Conservation (phyloP, 495 filamentous ascomycete genomes). For the Recurvomyces mirabilis region DNA sequence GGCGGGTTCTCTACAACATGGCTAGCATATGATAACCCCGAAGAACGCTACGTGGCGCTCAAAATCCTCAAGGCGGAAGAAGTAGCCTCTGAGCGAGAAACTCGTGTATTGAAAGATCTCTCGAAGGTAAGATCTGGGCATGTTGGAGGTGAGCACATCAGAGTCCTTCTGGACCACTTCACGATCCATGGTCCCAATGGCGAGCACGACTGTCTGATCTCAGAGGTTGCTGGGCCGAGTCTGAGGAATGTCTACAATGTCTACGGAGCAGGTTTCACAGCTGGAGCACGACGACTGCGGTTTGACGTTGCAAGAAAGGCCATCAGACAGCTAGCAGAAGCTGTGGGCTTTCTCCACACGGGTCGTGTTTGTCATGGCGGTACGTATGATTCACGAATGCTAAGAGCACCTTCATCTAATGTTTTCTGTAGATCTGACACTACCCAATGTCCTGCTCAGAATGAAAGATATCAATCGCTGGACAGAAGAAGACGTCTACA, state of each 20-base stretch:
- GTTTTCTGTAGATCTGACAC: background rate
- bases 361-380: constrained; percentile 26
- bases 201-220: constrained; percentile 29
- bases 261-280: background rate
- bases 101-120: background rate
- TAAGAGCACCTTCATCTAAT: background rate
- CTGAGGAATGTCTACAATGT: constrained; percentile 17
- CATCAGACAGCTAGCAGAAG: constrained; percentile 19
- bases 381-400: background rate
- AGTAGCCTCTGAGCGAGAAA: background rate
- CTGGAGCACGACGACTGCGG: constrained; percentile 3
- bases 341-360: constrained; percentile 26
- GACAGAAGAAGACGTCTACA: constrained; percentile 6
- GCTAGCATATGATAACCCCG: constrained; percentile 10
- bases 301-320: constrained; percentile 3
- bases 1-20: constrained; percentile 15
- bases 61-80: constrained; percentile 29
- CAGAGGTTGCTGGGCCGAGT: constrained; percentile 26
- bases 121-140: constrained; percentile 3
- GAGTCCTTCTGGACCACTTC: constrained; percentile 25
- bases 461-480: constrained; percentile 9
- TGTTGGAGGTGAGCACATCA: constrained; percentile 13
- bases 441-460: constrained; percentile 23
- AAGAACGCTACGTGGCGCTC: constrained; percentile 24
- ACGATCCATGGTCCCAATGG: constrained; percentile 30